phyloP scores from a whole-genome alignment of 345 rosid species.

The Populus pruinosa region DNA sequence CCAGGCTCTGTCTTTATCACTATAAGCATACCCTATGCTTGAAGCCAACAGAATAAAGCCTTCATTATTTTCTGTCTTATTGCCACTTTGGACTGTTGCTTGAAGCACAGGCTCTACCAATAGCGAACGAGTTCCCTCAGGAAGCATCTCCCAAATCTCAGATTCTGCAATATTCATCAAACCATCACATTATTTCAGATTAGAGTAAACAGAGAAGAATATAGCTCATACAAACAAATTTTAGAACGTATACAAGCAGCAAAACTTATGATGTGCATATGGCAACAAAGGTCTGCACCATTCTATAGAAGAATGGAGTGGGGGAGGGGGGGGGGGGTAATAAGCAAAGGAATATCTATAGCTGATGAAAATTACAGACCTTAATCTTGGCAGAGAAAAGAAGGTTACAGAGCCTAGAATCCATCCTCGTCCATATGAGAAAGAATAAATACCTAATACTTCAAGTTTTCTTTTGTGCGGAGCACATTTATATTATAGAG shows the following conservation, averaged over 20 bases:
- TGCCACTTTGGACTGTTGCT: constrained; percentile 18
- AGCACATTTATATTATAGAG: too few relatives aligned
- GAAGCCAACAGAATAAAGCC: constrained; percentile 78
- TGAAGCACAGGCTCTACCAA: constrained; percentile 57
- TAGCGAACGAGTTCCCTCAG: constrained; percentile 60
- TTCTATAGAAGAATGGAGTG: too few relatives aligned
- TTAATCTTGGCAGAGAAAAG: background rate
- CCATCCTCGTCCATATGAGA: background rate
- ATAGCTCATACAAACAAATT: background rate
- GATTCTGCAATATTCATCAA: constrained; percentile 45
- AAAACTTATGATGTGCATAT: too few relatives aligned
- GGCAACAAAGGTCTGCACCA: too few relatives aligned
- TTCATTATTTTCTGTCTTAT: constrained; percentile 29
- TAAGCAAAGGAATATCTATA: background rate
- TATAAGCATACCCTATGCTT: constrained; percentile 64
- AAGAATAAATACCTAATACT: background rate
- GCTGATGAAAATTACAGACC: background rate
- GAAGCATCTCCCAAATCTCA: constrained; percentile 55
- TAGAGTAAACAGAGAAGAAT: background rate
- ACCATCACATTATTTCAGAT: constrained; percentile 6
- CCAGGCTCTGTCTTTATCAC: constrained; percentile 85
- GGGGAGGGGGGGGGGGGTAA: too few relatives aligned
- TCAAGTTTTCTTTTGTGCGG: too few relatives aligned
- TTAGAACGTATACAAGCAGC: background rate
- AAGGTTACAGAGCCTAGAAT: background rate